Evolutionary conservation across 1,284 basidiomycete genomes (phyloP), one percentile per base, ranked within the genome.

Genomic region (Megacollybia platyphylla): DNA sequence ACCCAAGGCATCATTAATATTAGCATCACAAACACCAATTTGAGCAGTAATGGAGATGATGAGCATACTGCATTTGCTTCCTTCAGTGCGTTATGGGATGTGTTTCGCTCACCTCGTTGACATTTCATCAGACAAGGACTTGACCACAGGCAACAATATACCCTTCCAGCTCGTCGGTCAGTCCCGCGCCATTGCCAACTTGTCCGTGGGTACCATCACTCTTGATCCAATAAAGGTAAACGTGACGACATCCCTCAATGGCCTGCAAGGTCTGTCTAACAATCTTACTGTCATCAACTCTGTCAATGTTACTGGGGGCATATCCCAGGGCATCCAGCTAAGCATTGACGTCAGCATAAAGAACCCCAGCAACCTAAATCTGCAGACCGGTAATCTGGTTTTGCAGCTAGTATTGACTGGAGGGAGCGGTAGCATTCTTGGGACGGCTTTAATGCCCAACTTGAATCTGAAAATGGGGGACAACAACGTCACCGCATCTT

Each of bases 201-300:
- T 73, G 51, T 79, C 75, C 51, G 65, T 88, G 43, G 86, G 85
- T 34, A 59, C 68, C 51, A 73, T 88, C 43, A 74, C 73, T 13
- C 67, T 88, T n/a, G 68, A 83, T 53, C 71, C 79, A 2, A 87
- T 88, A 56, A 73, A 73, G 49, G 81, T 88, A 55, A 76, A 84
- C 49, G 84, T 87, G 6, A 64, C 77, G n/a, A 79, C 78, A 5
- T 69, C 65, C 24, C 60, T 88, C 40, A 57, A 66, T 18, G 86
- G 85, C 40, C 57, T 88, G 11, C 67, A 68, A 47, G 83, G 84
- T 6, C 57, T 87, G 10, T 34, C 31, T 40, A 69, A 73, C 36
- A 69, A 68, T 4, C 63, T 71, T 52, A 77, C 74, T 2, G 62
- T 63, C 8, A 83, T 88, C 48, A 62, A 70, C 37, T 61, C 56